phyloP scores from a whole-genome alignment of 2,329 filamentous ascomycete genomes.

The Zymoseptoria brevis region DNA sequence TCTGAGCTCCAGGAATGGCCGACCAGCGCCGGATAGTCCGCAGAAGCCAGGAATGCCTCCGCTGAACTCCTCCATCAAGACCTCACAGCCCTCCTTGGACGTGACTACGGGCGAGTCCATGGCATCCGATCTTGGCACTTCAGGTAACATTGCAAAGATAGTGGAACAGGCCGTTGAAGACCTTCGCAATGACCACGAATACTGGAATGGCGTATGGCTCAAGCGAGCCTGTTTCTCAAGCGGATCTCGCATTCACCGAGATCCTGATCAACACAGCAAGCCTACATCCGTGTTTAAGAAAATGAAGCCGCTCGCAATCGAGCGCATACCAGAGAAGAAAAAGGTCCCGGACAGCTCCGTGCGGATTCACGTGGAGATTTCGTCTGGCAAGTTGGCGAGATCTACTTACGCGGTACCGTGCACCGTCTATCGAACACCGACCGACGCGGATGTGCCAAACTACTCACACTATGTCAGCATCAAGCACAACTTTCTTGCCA shows the following conservation, averaged over 20 bases:
- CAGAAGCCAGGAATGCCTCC: no score
- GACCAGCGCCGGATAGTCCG: background rate
- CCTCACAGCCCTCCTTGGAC: background rate
- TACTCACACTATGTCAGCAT: constrained; percentile 38
- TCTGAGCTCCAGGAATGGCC: background rate
- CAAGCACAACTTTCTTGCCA: constrained; percentile 34
- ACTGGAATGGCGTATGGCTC: constrained; percentile 18
- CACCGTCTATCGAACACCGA: constrained; percentile 4
- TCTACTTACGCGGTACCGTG: constrained; percentile 4
- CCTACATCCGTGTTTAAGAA: constrained; percentile 11
- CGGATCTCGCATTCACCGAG: background rate
- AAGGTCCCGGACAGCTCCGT: background rate
- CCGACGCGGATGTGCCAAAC: constrained; percentile 25
- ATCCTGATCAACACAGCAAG: background rate
- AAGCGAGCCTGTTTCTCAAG: constrained; percentile 14
- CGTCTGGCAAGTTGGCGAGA: background rate
- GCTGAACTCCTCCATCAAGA: background rate
- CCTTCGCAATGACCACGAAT: constrained; percentile 22
- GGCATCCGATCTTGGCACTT: background rate
- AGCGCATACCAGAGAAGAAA: background rate
- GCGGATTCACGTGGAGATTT: constrained; percentile 4
- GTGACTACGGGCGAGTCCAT: background rate
- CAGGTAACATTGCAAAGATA: constrained; percentile 16
- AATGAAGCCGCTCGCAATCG: constrained; percentile 9
- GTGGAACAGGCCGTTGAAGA: constrained; percentile 22